These are phyloP conservation scores for Boletus sp. DNA, from an alignment of 1,284 basidiomycete species.

Conservation along the genomic window DNA sequence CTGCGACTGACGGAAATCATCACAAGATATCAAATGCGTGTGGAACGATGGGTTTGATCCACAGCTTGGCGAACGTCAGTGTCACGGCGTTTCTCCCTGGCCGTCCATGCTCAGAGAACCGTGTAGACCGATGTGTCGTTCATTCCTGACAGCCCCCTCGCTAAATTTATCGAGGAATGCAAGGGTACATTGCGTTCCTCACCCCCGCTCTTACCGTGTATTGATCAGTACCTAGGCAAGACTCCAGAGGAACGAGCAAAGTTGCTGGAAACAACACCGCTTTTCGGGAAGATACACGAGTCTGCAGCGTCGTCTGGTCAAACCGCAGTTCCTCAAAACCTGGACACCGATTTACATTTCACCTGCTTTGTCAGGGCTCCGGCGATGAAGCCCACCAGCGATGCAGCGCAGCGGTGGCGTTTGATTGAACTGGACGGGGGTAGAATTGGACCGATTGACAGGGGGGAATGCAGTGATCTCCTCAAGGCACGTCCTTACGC, in stretches of 20 bases:
- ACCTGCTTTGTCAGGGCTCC: slow-evolving; percentile 78
- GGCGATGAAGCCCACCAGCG: slow-evolving; percentile 26
- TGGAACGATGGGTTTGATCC: slow-evolving; percentile 84
- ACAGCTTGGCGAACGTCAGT: slow-evolving; percentile 71
- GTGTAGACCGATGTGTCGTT: slow-evolving; percentile 55
- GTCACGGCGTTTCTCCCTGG: slow-evolving; percentile 5
- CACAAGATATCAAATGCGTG: slow-evolving; percentile 81
- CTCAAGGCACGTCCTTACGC: slow-evolving; percentile 43
- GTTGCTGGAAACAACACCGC: slow-evolving; percentile 66
- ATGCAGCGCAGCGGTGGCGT: slow-evolving; percentile 34
- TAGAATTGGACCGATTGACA: slow-evolving; percentile 72
- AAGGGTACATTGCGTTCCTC: slow-evolving; percentile 40
- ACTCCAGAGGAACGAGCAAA: slow-evolving; percentile 70
- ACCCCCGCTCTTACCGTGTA: background rate
- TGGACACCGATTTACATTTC: slow-evolving; percentile 78
- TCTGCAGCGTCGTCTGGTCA: slow-evolving; percentile 69
- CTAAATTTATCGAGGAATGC: slow-evolving; percentile 61
- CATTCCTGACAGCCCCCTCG: slow-evolving; percentile 51
- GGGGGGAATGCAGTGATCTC: slow-evolving; percentile 62
- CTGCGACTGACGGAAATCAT: slow-evolving; percentile 7
- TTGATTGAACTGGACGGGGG: slow-evolving; percentile 82
- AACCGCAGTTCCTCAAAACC: slow-evolving; percentile 47
- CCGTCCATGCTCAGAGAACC: slow-evolving; percentile 4
- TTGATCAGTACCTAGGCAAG: slow-evolving; percentile 42
- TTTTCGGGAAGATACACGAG: slow-evolving; percentile 75